A percentile compares a stretch with the other conserved stretches of the same genome.
phyloP scores from a whole-genome alignment of 148 eudicot species.

The Camellia japonica region DNA sequence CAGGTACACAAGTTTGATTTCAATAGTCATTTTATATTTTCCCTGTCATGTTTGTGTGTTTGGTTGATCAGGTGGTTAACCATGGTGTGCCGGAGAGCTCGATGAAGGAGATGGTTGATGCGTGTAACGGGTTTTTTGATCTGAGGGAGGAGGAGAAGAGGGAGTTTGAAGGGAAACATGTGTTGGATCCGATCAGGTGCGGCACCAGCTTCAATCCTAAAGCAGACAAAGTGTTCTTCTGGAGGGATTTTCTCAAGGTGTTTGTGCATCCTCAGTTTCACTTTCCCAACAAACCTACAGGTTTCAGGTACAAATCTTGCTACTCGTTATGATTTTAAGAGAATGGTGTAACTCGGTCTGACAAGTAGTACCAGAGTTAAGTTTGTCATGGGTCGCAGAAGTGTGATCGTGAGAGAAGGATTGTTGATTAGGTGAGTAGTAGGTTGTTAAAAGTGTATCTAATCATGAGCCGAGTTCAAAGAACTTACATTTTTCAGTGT shows the following conservation, averaged over 20 bases:
- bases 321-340: too few species aligned
- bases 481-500: too few species aligned
- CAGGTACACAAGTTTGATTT: not conserved
- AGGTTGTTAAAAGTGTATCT: too few species aligned
- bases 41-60: too few species aligned
- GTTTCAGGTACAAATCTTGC: slow-evolving; percentile 15
- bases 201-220: slow-evolving; percentile 45
- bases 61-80: slow-evolving; percentile 39
- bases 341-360: too few species aligned
- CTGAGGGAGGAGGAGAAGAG: slow-evolving; percentile 47
- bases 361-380: too few species aligned
- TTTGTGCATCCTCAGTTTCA: slow-evolving; percentile 37
- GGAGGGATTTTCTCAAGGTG: slow-evolving; percentile 39
- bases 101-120: slow-evolving; percentile 33
- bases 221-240: slow-evolving; percentile 28
- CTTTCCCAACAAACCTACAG: slow-evolving; percentile 26
- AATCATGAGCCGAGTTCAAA: too few species aligned
- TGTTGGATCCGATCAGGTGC: slow-evolving; percentile 44
- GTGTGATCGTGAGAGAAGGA: too few species aligned
- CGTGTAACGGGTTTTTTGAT: slow-evolving; percentile 34
- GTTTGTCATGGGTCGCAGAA: too few species aligned
- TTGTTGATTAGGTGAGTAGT: too few species aligned
- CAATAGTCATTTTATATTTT: too few species aligned
- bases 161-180: slow-evolving; percentile 31
- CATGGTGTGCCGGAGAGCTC: slow-evolving; percentile 52